Base-by-base conservation (phyloP, 805 yeast species). In the Barnettozyma vustinii region DNA sequence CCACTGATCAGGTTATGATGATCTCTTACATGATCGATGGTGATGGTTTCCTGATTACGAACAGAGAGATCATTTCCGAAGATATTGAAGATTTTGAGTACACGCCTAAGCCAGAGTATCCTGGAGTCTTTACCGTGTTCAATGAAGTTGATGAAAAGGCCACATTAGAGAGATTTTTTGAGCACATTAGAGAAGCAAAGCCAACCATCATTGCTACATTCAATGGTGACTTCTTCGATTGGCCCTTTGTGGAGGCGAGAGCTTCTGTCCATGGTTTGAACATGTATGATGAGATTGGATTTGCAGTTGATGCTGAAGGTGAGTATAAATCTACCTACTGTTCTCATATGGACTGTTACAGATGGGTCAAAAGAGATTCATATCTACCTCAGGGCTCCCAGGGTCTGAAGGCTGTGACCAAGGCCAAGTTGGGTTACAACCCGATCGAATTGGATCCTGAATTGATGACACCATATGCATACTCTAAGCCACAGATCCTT, bases 1-100 rank as follows among this genome's bases (percentile, higher is more conserved):
- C 84, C 10, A 75, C 86, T 6, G 99, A 94, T 68, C 95, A 88
- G 66, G 79, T 94, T 37, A 94, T 94, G 97, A 95, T 95, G 99
- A 94, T 94, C 45, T 95, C 99, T 2, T 94, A 94, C 64, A 95
- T 95, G 99, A 91, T 94, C 52, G 99, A 94, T 63, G 99, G 98
- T 10, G 96, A 88, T 58, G 99, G 99, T 36, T 94, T 72, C 62
- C 71, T 94, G 37, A 95, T 94, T 52, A 94, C 98, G 9, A 94
- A 94, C 63, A 73, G 99, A 58, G 97, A 91, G 57, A 89, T 94
- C 58, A 91, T 94, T 36, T 83, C 96, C 7, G 87, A 89, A 63
- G 98, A 95, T 65, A 94, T 94, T 49, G 96, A 87, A 45, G 98
- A 94, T 68, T 94, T 94, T 58, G 99, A 94, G 66, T 94, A 94